Evolutionary conservation across 164 flowering plant genomes (phyloP).

Genomic region (Nelumbo lutea): DNA sequence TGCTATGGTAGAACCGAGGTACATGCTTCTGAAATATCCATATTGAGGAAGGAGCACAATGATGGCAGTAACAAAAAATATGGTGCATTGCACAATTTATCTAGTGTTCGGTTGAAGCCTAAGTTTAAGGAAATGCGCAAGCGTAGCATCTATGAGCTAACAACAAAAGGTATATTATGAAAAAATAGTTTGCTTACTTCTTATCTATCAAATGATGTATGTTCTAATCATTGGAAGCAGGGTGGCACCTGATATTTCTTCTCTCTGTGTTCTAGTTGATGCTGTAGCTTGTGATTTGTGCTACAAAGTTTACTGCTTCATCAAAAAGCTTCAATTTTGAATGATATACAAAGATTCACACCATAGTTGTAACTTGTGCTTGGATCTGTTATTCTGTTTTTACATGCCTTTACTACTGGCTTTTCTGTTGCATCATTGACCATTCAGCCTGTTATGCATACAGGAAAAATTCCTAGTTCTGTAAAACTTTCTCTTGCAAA

Average conservation of each 20-base stretch:
- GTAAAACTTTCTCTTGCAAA: conserved; percentile 12
- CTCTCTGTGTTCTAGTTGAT: not conserved
- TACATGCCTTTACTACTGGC: not conserved
- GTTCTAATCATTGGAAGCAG: conserved; percentile 3
- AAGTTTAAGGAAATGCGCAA: conserved; percentile 40
- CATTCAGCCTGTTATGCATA: not conserved
- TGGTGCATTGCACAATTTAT: conserved; percentile 1
- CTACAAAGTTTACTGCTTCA: not conserved
- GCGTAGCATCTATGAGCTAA: conserved; percentile 48
- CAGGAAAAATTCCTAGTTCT: conserved; percentile 24
- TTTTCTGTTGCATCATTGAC: conserved; percentile 5
- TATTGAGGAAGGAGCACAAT: conserved; percentile 11
- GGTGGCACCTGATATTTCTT: not conserved
- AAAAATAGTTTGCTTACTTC: not conserved
- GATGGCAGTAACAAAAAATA: conserved; percentile 10
- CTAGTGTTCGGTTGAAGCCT: conserved; percentile 17
- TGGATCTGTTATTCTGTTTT: too few relatives aligned
- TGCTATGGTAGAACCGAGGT: conserved; percentile 8
- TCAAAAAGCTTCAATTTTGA: not conserved
- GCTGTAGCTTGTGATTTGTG: not conserved
- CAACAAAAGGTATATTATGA: conserved; percentile 24
- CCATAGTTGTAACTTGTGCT: too few relatives aligned
- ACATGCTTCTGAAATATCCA: conserved; percentile 13
- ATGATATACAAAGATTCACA: too few relatives aligned
- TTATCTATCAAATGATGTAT: not conserved